These are phyloP conservation scores for Talaromyces verruculosus DNA, from an alignment of 2,329 filamentous ascomycete genomes.

Conservation along the genomic window DNA sequence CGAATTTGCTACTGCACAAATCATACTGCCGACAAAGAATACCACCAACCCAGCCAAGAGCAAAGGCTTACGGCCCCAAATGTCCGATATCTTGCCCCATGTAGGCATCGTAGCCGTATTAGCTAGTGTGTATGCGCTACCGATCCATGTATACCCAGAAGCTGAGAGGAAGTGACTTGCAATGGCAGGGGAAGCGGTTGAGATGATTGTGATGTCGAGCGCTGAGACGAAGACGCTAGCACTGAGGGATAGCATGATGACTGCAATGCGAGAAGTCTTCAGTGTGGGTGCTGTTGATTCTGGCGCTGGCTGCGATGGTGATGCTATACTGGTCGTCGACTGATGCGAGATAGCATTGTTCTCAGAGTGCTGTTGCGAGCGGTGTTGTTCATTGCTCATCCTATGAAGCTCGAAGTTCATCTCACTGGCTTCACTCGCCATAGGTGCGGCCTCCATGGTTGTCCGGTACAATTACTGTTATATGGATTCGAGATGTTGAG, in stretches of 20 bases:
- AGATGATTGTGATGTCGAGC: conserved; percentile 51
- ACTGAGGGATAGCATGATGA: conserved; percentile 25
- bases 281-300: background rate
- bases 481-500: background rate
- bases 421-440: background rate
- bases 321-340: too few relatives aligned
- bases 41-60: conserved; percentile 50
- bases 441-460: background rate
- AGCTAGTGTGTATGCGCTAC: conserved; percentile 52
- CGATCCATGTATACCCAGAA: conserved; percentile 55
- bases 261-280: conserved; percentile 9
- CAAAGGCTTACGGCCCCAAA: conserved; percentile 59
- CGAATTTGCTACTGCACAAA: conserved; percentile 49
- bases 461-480: background rate
- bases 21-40: conserved; percentile 55
- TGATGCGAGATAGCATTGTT: background rate
- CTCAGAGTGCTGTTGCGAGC: background rate
- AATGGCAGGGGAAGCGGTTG: conserved; percentile 59
- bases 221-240: conserved; percentile 26
- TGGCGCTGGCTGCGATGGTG: background rate
- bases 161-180: conserved; percentile 52
- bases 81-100: conserved; percentile 49
- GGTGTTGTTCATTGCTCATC: background rate
- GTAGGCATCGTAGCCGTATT: conserved; percentile 41
- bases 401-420: background rate